Evolutionary conservation across 2,329 filamentous ascomycete genomes (phyloP), one percentile per base, ranked within the genome.

Genomic region (Cladosporium sp.): DNA sequence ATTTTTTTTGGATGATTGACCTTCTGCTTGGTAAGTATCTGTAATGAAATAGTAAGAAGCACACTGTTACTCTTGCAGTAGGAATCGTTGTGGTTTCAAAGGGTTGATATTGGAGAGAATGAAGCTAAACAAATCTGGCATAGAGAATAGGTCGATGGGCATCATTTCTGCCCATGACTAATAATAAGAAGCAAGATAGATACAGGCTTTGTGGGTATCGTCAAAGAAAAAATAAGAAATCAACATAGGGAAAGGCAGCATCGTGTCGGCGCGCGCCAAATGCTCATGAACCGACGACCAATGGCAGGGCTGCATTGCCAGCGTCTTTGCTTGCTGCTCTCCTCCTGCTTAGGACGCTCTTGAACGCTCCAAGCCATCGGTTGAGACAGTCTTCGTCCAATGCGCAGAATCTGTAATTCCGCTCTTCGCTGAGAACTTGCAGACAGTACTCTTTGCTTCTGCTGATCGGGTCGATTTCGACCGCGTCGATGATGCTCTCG

Each of bases 361-460:
- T 98, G 80, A 97, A 88, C 0, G 93, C 92, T 2, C 94, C 95
- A 0, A 99, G 84, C 81, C 92, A 96, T 70, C 90, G 90, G 47
- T 93, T 88, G 65, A 98, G 81, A 1, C 86, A 84, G 73, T 97
- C 92, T 77, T 99, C 95, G 73, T 92, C 88, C 24, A 87, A 83
- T 0, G 93, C 81, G 69, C 81, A 83, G 71, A 84, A 82, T 14
- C 82, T 77, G 68, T 82, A 82, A 72, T 82, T 83, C 69, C 82
- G 95, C 75, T 98, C 94, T 73, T 97, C 94, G 41, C 91, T 92
- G 74, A 99, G 97, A 73, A 98, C 86, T 78, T 98, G 94, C 76
- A 98, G 84, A 78, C 95, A 98, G 75, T 91, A 88, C 57, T 85
- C 86, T 81, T 97, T 97, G 71, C 88, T 95, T 74, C 86, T 90